Evolutionary conservation across 2,329 filamentous ascomycete species (phyloP).

Genomic region (Botryotinia globosa): DNA sequence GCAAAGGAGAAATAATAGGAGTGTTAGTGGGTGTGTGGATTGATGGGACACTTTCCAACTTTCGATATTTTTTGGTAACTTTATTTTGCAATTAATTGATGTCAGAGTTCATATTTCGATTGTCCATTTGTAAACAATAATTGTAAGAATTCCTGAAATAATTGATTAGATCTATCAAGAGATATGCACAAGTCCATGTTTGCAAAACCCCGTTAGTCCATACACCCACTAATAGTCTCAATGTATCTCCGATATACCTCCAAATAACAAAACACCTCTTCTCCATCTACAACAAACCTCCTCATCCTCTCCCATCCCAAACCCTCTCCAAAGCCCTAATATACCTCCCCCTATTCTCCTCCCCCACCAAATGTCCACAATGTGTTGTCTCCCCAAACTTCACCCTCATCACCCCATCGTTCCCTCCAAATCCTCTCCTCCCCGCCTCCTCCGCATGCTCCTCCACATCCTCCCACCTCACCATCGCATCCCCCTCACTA

Average conservation of each 20-base stretch:
- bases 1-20: not conserved
- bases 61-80: no score
- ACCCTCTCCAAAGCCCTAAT: not conserved
- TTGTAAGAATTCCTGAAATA: no score
- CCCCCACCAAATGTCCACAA: not conserved
- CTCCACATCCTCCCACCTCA: not conserved
- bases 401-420: not conserved
- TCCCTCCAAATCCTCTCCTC: not conserved
- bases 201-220: no score
- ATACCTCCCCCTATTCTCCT: not conserved
- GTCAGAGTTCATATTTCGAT: no score
- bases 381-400: not conserved
- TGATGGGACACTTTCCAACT: no score
- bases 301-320: not conserved
- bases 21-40: no score
- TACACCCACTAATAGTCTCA: fast-evolving
- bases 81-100: no score
- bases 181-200: no score
- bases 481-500: not conserved
- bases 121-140: no score
- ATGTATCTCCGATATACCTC: not conserved
- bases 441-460: not conserved
- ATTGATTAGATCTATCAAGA: no score
- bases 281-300: not conserved
- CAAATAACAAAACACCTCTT: not conserved